A percentile compares a stretch with the other conserved stretches of the same genome.
Evolutionary conservation across 768 basidiomycete genomes (phyloP).

Genomic region (Tricholoma flavovirens): DNA sequence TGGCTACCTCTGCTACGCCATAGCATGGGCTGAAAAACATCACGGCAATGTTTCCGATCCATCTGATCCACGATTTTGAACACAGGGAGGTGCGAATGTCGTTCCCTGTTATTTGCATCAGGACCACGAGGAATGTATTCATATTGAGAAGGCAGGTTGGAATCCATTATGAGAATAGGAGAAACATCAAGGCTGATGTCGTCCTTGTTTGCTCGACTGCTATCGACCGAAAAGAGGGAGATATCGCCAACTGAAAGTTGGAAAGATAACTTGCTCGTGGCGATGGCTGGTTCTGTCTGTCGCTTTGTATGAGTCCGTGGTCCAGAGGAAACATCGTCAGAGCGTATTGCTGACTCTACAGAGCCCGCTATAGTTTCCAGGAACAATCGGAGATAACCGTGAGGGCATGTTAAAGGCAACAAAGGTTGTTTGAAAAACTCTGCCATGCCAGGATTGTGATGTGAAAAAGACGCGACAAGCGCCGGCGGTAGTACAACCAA

Average conservation of each 20-base stretch:
- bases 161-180: conserved; percentile 74
- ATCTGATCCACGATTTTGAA: conserved; percentile 67
- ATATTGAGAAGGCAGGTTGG: conserved; percentile 58
- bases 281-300: not conserved
- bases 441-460: conserved; percentile 9
- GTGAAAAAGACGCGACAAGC: conserved; percentile 10
- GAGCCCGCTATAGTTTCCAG: conserved; percentile 35
- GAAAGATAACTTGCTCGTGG: not conserved
- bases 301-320: not conserved
- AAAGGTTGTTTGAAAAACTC: conserved; percentile 56
- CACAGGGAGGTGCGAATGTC: conserved; percentile 36
- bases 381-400: conserved; percentile 50
- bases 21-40: conserved; percentile 49
- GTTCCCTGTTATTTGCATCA: conserved; percentile 14
- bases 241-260: conserved; percentile 33
- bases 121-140: conserved; percentile 38
- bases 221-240: conserved; percentile 50
- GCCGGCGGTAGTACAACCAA: conserved; percentile 42
- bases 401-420: conserved; percentile 44
- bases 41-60: conserved; percentile 28
- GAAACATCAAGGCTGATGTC: conserved; percentile 31
- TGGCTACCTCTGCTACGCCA: conserved; percentile 51
- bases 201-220: conserved; percentile 2
- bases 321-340: not conserved
- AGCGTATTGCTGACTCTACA: conserved; percentile 18